Percentiles rank a stretch among this genome's conserved stretches.
These are phyloP conservation scores for Hemerocallis citrina DNA, from an alignment of 106 monocot genomes.

Conservation along the genomic window DNA sequence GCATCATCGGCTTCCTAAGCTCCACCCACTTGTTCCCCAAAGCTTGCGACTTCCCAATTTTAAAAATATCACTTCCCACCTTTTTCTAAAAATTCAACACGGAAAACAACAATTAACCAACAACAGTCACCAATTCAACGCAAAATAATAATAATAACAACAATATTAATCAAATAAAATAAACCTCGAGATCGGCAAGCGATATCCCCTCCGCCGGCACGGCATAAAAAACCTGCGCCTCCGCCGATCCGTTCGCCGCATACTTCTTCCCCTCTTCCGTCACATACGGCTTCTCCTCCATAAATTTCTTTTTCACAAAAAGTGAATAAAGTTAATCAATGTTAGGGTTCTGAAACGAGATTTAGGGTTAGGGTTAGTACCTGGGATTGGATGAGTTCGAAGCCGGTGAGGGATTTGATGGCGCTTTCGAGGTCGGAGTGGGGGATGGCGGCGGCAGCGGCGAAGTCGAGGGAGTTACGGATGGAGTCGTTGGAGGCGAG, in stretches of 20 bases:
- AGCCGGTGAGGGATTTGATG: too few species aligned
- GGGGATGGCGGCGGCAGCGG: too few species aligned
- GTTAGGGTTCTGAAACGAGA: too few species aligned
- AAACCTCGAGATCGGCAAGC: slow-evolving; percentile 55
- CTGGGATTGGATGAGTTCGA: too few species aligned
- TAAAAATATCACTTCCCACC: slow-evolving; percentile 41
- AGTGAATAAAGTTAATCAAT: too few species aligned
- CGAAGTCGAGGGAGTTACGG: too few species aligned
- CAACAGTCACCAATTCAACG: neutral
- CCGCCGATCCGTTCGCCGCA: slow-evolving; percentile 58
- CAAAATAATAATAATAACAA: neutral
- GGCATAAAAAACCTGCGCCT: slow-evolving; percentile 42
- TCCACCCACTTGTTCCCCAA: slow-evolving; percentile 70
- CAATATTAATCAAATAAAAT: too few species aligned
- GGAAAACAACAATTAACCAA: neutral
- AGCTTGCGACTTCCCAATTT: slow-evolving; percentile 62
- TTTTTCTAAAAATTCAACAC: slow-evolving; percentile 39
- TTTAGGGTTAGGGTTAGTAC: too few species aligned
- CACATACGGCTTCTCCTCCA: slow-evolving; percentile 48
- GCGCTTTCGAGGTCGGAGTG: too few species aligned
- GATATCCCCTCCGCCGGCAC: slow-evolving; percentile 71
- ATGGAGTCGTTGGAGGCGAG: too few species aligned
- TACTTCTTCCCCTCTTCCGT: slow-evolving; percentile 81
- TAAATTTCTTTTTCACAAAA: too few species aligned
- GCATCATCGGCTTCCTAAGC: slow-evolving; percentile 54